phyloP scores from a whole-genome alignment of 2,329 filamentous ascomycete genomes.

The Beauveria asiatica region DNA sequence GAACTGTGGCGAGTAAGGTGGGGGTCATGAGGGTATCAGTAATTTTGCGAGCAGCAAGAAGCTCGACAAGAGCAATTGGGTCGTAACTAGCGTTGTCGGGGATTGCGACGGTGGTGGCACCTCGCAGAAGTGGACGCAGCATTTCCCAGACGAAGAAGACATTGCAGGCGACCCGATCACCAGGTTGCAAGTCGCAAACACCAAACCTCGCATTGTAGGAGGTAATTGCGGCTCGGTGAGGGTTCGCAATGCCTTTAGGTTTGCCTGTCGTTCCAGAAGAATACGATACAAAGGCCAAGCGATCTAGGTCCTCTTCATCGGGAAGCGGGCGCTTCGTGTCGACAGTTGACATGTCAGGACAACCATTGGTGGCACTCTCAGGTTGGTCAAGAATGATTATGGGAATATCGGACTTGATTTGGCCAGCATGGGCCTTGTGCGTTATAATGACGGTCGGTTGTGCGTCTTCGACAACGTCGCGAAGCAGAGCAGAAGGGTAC shows the following conservation, averaged over 20 bases:
- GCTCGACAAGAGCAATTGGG: slow-evolving; percentile 62
- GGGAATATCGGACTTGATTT: slow-evolving; percentile 55
- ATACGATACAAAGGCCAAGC: slow-evolving; percentile 72
- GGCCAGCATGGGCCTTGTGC: slow-evolving; percentile 52
- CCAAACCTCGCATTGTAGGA: slow-evolving; percentile 68
- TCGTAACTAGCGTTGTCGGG: slow-evolving; percentile 73
- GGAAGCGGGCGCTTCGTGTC: slow-evolving; percentile 44
- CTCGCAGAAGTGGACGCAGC: slow-evolving; percentile 63
- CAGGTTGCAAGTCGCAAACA: slow-evolving; percentile 59
- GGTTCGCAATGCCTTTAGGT: slow-evolving; percentile 76
- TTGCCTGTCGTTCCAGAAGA: slow-evolving; percentile 70
- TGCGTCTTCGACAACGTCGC: slow-evolving; percentile 70
- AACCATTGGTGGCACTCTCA: slow-evolving; percentile 20
- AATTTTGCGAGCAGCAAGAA: slow-evolving; percentile 56
- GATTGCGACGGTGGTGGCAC: slow-evolving; percentile 66
- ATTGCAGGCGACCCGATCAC: slow-evolving; percentile 77
- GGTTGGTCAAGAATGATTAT: slow-evolving; percentile 55
- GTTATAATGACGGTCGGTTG: slow-evolving; percentile 64
- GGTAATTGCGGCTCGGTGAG: slow-evolving; percentile 62
- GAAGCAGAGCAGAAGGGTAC: slow-evolving; percentile 64
- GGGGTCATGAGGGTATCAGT: slow-evolving; percentile 82
- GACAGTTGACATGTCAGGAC: slow-evolving; percentile 20
- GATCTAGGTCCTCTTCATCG: slow-evolving; percentile 59
- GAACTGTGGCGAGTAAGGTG: slow-evolving; percentile 65
- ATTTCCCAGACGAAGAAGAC: slow-evolving; percentile 87